phyloP scores from a whole-genome alignment of 108 stramenopile species.

The Stephanodiscus triporus region DNA sequence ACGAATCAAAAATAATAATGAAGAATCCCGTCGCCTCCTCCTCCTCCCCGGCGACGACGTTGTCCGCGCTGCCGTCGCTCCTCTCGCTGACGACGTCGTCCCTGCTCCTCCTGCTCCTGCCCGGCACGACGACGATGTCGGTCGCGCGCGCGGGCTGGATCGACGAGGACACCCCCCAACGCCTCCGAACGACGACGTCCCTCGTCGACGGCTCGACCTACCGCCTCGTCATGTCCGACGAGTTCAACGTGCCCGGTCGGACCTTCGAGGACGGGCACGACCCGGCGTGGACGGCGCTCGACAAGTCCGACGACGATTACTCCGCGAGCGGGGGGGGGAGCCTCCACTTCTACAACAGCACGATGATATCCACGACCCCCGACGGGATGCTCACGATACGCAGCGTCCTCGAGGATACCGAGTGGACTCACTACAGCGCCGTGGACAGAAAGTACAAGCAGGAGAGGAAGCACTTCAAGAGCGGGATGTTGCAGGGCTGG shows the following conservation, averaged over 20 bases:
- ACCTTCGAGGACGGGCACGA: slow-evolving; percentile 93
- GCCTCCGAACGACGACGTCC: slow-evolving; percentile 68
- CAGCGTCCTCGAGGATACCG: slow-evolving; percentile 62
- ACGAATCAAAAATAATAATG: neutral
- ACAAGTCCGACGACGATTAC: slow-evolving; percentile 91
- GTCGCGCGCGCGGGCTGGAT: slow-evolving; percentile 43
- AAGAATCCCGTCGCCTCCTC: neutral
- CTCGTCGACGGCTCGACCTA: slow-evolving; percentile 77
- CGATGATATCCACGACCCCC: slow-evolving; percentile 76
- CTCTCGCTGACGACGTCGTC: no score
- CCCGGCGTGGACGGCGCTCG: slow-evolving; percentile 92
- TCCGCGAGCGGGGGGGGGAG: slow-evolving; percentile 83
- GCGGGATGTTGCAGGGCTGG: slow-evolving; percentile 94
- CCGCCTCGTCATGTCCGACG: slow-evolving; percentile 87
- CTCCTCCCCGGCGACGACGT: no score
- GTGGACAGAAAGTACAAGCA: slow-evolving; percentile 73
- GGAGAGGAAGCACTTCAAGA: slow-evolving; percentile 69
- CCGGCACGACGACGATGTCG: neutral
- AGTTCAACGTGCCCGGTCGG: slow-evolving; percentile 85
- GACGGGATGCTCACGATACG: slow-evolving; percentile 86
- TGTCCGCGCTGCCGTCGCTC: no score
- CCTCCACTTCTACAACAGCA: slow-evolving; percentile 94
- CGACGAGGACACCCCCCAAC: slow-evolving; percentile 79
- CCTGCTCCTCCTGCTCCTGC: slow-evolving; percentile 1
- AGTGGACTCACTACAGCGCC: slow-evolving; percentile 69